Base-by-base conservation (phyloP, 2,329 filamentous ascomycete species). In the Ophiostoma quercus region DNA sequence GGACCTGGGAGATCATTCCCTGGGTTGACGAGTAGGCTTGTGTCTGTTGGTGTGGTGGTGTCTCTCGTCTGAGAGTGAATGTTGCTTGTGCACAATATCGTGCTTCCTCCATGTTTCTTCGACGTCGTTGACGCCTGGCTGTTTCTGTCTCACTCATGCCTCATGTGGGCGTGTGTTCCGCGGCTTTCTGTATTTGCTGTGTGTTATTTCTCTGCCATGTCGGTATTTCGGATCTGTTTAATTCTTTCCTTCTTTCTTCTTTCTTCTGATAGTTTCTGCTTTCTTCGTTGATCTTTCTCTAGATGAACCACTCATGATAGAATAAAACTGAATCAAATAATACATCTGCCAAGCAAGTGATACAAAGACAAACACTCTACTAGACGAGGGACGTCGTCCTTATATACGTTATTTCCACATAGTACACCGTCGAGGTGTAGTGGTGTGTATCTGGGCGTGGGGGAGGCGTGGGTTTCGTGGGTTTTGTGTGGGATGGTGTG, bases 1-100 rank as follows among this genome's bases (percentile, higher is more conserved):
- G 83, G 73, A 83, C 80, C 63, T 95, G 91, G 88, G 82, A 85
- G 67, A 84, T 92, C 73, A 79, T 80, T 54, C 81, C 85, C 57
- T 91, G 88, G 89, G 77, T 78, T 66, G 69, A 73, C 29, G 65
- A 66, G 22, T 43, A 66, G 39, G 22, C 43, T 19, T 19, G 16
- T 1, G 43, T 19, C 7, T 19, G 3, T 6, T 12, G 8, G 51
- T 57, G n/a, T 25, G 16, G 43, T 19, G 43, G 43, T 16, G 16
- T 47, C 16, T 47, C 19, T 47, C 5, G 7, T 47, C 43, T 6
- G 57, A 29, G 29, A 37, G 7, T 8, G 37, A 37, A 11, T 63
- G 11, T 5, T 11, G 54, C 12, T 29, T 29, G 12, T 29, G n/a
- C 25, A 14, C 6, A 29, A 6, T 12, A 4, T 25, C 25, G 22